Percentiles rank a stretch among this genome's conserved stretches.
phyloP scores from a whole-genome alignment of 2,329 filamentous ascomycete genomes.

The Thielaviopsis euricoi region DNA sequence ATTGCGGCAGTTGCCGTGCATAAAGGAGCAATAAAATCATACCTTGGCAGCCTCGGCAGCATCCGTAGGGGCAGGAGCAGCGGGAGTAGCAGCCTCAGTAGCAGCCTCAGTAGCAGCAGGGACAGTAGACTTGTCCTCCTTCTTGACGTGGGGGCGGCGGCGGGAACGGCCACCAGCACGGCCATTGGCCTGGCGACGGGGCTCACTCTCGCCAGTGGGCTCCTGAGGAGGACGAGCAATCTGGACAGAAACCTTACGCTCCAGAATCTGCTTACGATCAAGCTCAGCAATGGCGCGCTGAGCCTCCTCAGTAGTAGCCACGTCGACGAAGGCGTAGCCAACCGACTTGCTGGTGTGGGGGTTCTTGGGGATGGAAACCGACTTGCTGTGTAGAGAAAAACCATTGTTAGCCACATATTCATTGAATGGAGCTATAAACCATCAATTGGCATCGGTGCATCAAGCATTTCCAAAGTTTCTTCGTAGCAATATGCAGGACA shows the following conservation, averaged over 20 bases:
- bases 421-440: background rate
- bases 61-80: conserved; percentile 27
- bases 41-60: conserved; percentile 28
- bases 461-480: background rate
- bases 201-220: conserved; percentile 60
- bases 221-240: conserved; percentile 94
- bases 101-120: conserved; percentile 24
- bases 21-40: background rate
- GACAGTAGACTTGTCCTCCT: conserved; percentile 24
- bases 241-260: conserved; percentile 98
- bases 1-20: background rate
- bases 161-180: conserved; percentile 53
- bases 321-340: conserved; percentile 96
- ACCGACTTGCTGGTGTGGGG: conserved; percentile 96
- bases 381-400: conserved; percentile 51
- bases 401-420: background rate
- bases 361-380: conserved; percentile 98
- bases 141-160: conserved; percentile 39
- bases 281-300: conserved; percentile 91
- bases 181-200: conserved; percentile 44
- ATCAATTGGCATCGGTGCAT: background rate
- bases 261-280: conserved; percentile 92
- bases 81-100: conserved; percentile 25
- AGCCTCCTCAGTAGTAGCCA: conserved; percentile 85
- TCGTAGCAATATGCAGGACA: too few relatives aligned